Evolutionary conservation across 2,329 filamentous ascomycete species (phyloP).

Genomic region (Aspergillus neoniger): DNA sequence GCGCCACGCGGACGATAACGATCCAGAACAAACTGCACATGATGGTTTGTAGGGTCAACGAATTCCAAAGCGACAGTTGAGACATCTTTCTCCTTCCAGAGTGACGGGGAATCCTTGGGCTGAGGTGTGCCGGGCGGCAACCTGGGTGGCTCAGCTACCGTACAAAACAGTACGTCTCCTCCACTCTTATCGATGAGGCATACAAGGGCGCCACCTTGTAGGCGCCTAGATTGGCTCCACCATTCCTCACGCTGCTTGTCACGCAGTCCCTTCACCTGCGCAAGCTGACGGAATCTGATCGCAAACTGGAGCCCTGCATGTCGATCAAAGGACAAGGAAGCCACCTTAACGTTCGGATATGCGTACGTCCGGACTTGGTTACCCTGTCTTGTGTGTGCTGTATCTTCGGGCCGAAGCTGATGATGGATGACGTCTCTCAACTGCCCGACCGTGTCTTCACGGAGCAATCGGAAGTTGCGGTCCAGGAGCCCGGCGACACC

Average conservation of each 20-base stretch:
- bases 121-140: not conserved
- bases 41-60: conserved; percentile 30
- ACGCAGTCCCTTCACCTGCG: conserved; percentile 12
- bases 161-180: conserved; percentile 30
- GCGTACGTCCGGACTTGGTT: conserved; percentile 7
- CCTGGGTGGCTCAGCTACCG: conserved; percentile 13
- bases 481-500: conserved; percentile 35
- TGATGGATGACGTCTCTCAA: conserved; percentile 34
- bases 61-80: conserved; percentile 33
- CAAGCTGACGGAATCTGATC: conserved; percentile 28
- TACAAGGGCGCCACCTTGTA: conserved; percentile 32
- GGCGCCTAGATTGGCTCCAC: conserved; percentile 34
- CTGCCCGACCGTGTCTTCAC: conserved; percentile 38
- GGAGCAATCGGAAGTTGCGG: conserved; percentile 40
- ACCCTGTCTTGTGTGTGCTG: conserved; percentile 6
- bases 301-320: conserved; percentile 23
- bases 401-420: conserved; percentile 8
- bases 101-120: conserved; percentile 6
- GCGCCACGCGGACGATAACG: conserved; percentile 9
- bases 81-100: conserved; percentile 28
- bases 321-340: conserved; percentile 20
- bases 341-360: conserved; percentile 9
- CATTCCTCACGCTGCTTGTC: conserved; percentile 25
- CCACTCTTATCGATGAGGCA: conserved; percentile 26
- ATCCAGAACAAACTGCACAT: conserved; percentile 21